These are phyloP conservation scores for Pistacia integerrima DNA, from an alignment of 345 rosid species.

Conservation along the genomic window DNA sequence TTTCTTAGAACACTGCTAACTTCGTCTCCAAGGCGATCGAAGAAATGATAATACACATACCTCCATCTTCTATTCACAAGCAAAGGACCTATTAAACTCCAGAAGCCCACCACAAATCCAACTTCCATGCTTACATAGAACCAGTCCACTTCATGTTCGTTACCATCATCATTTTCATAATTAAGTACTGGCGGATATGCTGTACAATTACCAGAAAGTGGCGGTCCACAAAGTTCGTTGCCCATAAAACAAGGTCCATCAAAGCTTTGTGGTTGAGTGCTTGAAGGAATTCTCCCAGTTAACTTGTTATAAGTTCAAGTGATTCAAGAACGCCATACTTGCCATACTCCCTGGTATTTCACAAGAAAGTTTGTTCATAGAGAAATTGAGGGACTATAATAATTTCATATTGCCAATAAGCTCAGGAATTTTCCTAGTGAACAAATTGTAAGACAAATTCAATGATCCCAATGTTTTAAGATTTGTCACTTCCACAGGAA, in stretches of 20 bases:
- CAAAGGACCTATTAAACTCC: not conserved
- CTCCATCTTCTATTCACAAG: slow-evolving; percentile 3
- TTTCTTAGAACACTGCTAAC: not conserved
- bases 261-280: slow-evolving; percentile 14
- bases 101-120: not conserved
- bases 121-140: not conserved
- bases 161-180: not conserved
- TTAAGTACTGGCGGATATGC: too few relatives aligned
- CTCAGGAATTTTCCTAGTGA: slow-evolving; percentile 7
- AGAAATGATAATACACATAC: not conserved
- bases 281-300: slow-evolving; percentile 16
- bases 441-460: slow-evolving; percentile 1
- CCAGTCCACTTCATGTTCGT: not conserved
- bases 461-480: not conserved
- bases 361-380: slow-evolving; percentile 15
- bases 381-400: slow-evolving; percentile 18
- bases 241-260: not conserved
- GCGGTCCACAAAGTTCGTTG: not conserved
- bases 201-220: not conserved
- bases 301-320: slow-evolving; percentile 2
- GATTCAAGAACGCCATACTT: slow-evolving; percentile 9
- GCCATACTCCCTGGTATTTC: slow-evolving; percentile 23
- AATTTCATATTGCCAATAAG: slow-evolving; percentile 14
- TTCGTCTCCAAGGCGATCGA: not conserved
- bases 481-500: not conserved